Base-by-base conservation (phyloP, 1,139 yeast genomes). In the Saccharomyces hybrid region DNA sequence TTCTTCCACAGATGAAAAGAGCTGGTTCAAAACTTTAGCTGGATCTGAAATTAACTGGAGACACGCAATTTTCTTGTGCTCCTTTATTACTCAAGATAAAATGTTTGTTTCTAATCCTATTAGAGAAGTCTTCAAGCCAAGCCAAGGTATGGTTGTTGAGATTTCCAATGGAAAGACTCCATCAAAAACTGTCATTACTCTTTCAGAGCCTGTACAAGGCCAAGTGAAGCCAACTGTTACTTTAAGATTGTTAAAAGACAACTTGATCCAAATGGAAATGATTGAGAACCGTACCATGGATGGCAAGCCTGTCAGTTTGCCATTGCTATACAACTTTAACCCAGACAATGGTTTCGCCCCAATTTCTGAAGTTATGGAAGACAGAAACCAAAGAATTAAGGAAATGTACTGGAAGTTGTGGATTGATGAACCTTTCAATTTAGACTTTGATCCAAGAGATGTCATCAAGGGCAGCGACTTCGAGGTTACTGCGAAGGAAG, bases 341-440 rank as follows among this genome's bases (percentile, higher is more conserved):
- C 90, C 96, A 51, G 79, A 81, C 53, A 88, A 87, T 70, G 99
- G 99, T 24, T 91, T 86, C 71, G 96, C 97, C 58, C 98, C 99
- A 69, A 88, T 93, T 63, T 78, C 84, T 64, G 99, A 93, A 75
- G 80, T 86, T 48, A 87, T 89, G 86, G 87, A 83, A 62, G 95
- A 84, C 66, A 86, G 99, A 78, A 95, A 93, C 73, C 83, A 82
- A 56, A 83, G 98, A 74, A 91, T 95, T 73, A 93, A 93, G 78
- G 84, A 85, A 73, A 89, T 93, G 78, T 93, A 93, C 83, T 95
- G 99, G 99, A 84, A 85, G 71, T 78, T 90, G 66, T 93, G 99
- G 99, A 90, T 89, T 69, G 97, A 96, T 61, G 76, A 82, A 57
- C 82, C 84, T 64, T 79, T 83, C 66, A 73, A 79, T 70, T 73